Evolutionary conservation across 805 yeast species (phyloP), one percentile per base, ranked within the genome.

Genomic region (Metschnikowia aberdeeniae): DNA sequence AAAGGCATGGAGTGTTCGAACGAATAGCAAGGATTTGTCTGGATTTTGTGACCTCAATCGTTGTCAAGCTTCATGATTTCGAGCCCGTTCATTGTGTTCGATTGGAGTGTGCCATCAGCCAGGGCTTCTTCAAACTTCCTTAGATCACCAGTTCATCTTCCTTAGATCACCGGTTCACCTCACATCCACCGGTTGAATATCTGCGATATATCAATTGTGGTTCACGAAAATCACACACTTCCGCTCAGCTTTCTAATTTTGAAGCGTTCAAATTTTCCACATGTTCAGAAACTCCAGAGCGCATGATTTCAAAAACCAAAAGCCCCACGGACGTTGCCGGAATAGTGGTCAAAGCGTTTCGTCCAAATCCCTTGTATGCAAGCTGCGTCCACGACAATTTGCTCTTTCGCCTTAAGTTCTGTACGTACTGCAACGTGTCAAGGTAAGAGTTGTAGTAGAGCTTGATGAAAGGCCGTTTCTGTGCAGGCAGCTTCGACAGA

Each of bases 321-420:
- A 92, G 69, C 0, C 96, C 97, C 34, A 89, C 78, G 34, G 95
- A 85, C 1, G 97, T 87, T 2, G 96, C 88, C 1, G 98, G 98
- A 36, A 90, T 78, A 1, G 86, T 80, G 0, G 88, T 76, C 39
- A 86, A 57, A 0, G 95, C 84, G 49, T 84, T 84, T 46, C 83
- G 68, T 6, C 75, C 68, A 59, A 86, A 88, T 0, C 97, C 97
- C 51, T 81, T 82, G 59, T 89, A 92, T 8, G 82, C 74, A 78
- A 90, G 81, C 22, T 74, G 74, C 31, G 75, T 59, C 82, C 88
- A 82, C 1, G 80, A 65, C 3, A 87, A 76, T 44, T 78, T 81
- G 13, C 67, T 64, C 54, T 78, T 77, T 52, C 82, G 72, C 46
- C 75, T 67, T 33, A 73, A 54, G 28, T 84, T 72, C 49, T 86